These are phyloP conservation scores for Hebeloma cylindrosporum DNA, from an alignment of 768 basidiomycete genomes.

Conservation along the genomic window DNA sequence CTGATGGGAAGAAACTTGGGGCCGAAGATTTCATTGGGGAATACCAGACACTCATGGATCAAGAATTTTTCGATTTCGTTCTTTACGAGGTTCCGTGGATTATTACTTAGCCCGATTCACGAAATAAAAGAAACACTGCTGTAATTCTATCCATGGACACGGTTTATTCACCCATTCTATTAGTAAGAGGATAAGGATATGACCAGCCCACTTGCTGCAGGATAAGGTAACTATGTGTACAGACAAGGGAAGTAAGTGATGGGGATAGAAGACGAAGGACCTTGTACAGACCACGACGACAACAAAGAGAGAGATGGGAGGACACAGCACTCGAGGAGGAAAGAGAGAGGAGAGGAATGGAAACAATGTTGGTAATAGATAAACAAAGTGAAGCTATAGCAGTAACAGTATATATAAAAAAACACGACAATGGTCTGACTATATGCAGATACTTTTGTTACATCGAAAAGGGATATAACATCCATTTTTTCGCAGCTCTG, in stretches of 20 bases:
- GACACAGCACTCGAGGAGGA: slow-evolving; percentile 11
- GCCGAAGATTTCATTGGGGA: slow-evolving; percentile 79
- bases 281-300: slow-evolving; percentile 21
- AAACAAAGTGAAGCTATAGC: slow-evolving; percentile 22
- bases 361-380: slow-evolving; percentile 17
- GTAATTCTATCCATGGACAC: slow-evolving; percentile 13
- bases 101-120: slow-evolving; percentile 46
- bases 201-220: slow-evolving; percentile 54
- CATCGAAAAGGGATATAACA: slow-evolving; percentile 27
- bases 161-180: slow-evolving; percentile 38
- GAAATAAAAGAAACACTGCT: too few species aligned
- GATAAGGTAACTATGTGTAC: slow-evolving; percentile 40
- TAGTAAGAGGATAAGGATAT: slow-evolving; percentile 63
- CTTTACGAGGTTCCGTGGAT: slow-evolving; percentile 94
- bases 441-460: slow-evolving; percentile 30
- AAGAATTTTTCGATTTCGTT: slow-evolving; percentile 95
- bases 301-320: slow-evolving; percentile 9
- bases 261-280: slow-evolving; percentile 15
- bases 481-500: slow-evolving; percentile 22
- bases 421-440: slow-evolving; percentile 20
- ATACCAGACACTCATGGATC: slow-evolving; percentile 90
- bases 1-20: slow-evolving; percentile 42
- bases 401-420: slow-evolving; percentile 27
- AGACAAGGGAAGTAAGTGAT: slow-evolving; percentile 41
- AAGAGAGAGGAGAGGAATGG: slow-evolving; percentile 15